Evolutionary conservation across 345 rosid species (phyloP).

Genomic region (Aquilaria sinensis): DNA sequence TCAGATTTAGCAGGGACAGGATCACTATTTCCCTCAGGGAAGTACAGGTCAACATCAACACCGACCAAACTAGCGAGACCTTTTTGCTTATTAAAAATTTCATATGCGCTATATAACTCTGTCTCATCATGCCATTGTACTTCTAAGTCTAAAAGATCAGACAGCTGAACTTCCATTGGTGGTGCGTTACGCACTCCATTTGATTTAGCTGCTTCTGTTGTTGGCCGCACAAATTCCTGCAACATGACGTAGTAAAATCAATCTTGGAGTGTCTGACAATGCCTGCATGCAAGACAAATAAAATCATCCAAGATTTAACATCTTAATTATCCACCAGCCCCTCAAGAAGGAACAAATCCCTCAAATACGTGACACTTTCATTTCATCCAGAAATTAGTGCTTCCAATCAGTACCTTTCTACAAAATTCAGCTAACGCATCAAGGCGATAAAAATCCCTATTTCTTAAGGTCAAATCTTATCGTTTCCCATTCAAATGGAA

Average conservation of each 20-base stretch:
- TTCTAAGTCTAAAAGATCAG: conserved; percentile 66
- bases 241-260: conserved; percentile 1
- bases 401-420: too few species aligned
- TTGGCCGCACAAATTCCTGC: conserved; percentile 64
- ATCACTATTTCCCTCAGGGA: conserved; percentile 30
- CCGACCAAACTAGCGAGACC: conserved; percentile 42
- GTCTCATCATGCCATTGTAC: conserved; percentile 43
- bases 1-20: conserved; percentile 18
- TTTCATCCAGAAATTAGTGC: too few species aligned
- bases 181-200: conserved; percentile 31
- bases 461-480: too few species aligned
- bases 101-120: conserved; percentile 24
- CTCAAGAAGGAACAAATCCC: too few species aligned
- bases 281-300: too few species aligned
- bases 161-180: conserved; percentile 33
- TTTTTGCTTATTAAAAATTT: conserved; percentile 12
- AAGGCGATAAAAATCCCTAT: too few species aligned
- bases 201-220: conserved; percentile 29
- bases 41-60: conserved; percentile 38
- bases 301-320: too few species aligned
- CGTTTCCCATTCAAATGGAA: too few species aligned
- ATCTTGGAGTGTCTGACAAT: too few species aligned
- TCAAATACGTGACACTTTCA: too few species aligned
- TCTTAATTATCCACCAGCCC: too few species aligned
- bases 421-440: too few species aligned